A percentile compares a stretch with the other conserved stretches of the same genome.
Evolutionary conservation across 2,329 filamentous ascomycete species (phyloP).

Genomic region (Neonectria sp.): DNA sequence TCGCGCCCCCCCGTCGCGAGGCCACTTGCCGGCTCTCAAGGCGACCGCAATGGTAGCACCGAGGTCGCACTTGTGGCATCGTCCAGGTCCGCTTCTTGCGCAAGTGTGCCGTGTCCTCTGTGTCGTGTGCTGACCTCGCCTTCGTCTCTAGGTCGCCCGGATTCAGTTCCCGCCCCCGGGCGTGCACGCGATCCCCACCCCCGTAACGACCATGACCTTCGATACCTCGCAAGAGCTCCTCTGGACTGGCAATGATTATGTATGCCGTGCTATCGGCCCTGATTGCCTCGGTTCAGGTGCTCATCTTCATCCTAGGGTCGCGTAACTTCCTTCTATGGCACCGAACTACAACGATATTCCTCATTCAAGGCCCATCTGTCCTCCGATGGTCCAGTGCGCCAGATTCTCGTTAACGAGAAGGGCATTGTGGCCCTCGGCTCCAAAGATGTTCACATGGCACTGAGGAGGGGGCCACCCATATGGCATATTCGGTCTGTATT

Average conservation of each 20-base stretch:
- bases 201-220: constrained; percentile 87
- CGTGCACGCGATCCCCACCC: constrained; percentile 77
- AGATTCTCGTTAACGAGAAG: constrained; percentile 92
- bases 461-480: constrained; percentile 83
- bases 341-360: constrained; percentile 89
- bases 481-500: constrained; percentile 84
- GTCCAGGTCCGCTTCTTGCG: not conserved
- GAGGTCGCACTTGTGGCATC: constrained; percentile 9
- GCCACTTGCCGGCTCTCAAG: constrained; percentile 9
- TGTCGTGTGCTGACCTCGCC: constrained; percentile 31
- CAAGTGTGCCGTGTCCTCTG: not conserved
- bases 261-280: constrained; percentile 60
- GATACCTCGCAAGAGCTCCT: constrained; percentile 91
- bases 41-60: constrained; percentile 7
- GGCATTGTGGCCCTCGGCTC: constrained; percentile 90
- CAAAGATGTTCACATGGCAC: constrained; percentile 90
- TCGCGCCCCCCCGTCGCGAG: constrained; percentile 16
- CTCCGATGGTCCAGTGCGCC: constrained; percentile 84
- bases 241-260: constrained; percentile 94
- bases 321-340: constrained; percentile 89
- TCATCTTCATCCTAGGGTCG: constrained; percentile 74
- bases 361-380: constrained; percentile 86
- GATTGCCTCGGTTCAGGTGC: constrained; percentile 12
- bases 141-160: constrained; percentile 76
- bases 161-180: constrained; percentile 85